Base-by-base conservation (phyloP, 192 early-diverging fungal genomes). In the Cetraspora pellucida region DNA sequence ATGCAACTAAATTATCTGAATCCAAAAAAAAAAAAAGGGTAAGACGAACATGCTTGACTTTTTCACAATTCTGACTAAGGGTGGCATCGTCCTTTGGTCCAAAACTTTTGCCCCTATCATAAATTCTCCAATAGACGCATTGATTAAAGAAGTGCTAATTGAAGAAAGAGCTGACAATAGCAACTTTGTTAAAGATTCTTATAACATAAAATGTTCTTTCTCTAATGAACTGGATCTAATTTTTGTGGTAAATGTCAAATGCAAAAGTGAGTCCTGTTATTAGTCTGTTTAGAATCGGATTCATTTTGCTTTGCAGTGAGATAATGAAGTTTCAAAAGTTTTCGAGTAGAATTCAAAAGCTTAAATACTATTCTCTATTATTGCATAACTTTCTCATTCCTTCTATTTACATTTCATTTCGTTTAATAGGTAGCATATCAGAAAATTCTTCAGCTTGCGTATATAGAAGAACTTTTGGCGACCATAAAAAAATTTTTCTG, bases 61-160 rank as follows among this genome's bases (percentile, higher is more conserved):
- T 44, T 94, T 94, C 74, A 88, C 90, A 0, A 89, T 96, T 67
- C 81, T 94, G 9, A 96, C 95, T 37, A 93, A 91, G 77, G 93
- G 94, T 50, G 96, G 96, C 17, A 83, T 95, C 43, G 93, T 96
- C 25, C 88, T 97, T 28, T 97, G 94, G 94, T 86, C 89, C 49
- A 90, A 91, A 72, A 83, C 86, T 11, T 96, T 91, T 74, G 75
- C 92, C 8, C 79, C 86, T 8, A 70, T 89, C 17, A 73, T 77
- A 2, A 85, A 81, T 14, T 80, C 89, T 3, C 93, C 96, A 43
- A 85, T 95, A 37, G 87, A 95, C 80, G 80, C 84, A 13, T 85
- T 96, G 16, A 90, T 96, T 59, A 85, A 90, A 67, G 86, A 92
- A 30, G 91, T 95, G 8, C 87, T 96, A 19, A 93, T 96, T 72